phyloP scores from a whole-genome alignment of 1,139 yeast genomes.

The Candida sanyaensis region DNA sequence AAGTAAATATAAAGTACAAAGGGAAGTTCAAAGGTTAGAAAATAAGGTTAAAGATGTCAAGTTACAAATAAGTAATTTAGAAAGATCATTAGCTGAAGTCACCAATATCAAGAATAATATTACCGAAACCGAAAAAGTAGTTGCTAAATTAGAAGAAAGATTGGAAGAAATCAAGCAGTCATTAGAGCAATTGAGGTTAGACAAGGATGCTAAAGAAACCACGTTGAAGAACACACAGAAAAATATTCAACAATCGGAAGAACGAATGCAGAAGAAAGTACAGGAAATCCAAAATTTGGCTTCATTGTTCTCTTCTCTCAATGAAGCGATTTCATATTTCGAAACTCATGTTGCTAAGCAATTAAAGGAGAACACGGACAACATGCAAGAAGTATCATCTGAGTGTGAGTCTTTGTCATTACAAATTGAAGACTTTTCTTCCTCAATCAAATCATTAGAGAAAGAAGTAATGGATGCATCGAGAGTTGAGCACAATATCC shows the following conservation, averaged over 20 bases:
- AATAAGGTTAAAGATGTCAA: conserved; percentile 57
- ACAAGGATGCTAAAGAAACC: conserved; percentile 19
- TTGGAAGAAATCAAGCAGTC: conserved; percentile 16
- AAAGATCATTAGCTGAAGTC: conserved; percentile 47
- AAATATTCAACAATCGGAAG: conserved; percentile 22
- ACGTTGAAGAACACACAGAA: conserved; percentile 24
- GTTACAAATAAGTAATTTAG: conserved; percentile 56
- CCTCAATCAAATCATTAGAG: conserved; percentile 25
- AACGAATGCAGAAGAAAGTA: conserved; percentile 10
- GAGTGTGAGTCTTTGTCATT: conserved; percentile 10
- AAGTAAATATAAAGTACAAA: conserved; percentile 49
- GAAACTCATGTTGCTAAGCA: conserved; percentile 20
- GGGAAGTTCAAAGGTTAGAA: conserved; percentile 52
- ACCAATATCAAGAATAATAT: conserved; percentile 21
- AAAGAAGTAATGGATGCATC: conserved; percentile 36
- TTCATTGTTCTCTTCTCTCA: conserved; percentile 11
- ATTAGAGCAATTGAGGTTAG: conserved; percentile 15
- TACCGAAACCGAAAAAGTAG: conserved; percentile 19
- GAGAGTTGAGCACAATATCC: conserved; percentile 36
- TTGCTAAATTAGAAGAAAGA: conserved; percentile 16
- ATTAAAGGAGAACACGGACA: conserved; percentile 21
- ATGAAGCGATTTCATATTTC: conserved; percentile 18
- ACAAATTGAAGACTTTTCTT: conserved; percentile 26
- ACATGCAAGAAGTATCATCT: conserved; percentile 13
- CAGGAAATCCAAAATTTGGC: conserved; percentile 4